Evolutionary conservation across 352 stramenopile species (phyloP).

Genomic region (Phytophthora cactorum): DNA sequence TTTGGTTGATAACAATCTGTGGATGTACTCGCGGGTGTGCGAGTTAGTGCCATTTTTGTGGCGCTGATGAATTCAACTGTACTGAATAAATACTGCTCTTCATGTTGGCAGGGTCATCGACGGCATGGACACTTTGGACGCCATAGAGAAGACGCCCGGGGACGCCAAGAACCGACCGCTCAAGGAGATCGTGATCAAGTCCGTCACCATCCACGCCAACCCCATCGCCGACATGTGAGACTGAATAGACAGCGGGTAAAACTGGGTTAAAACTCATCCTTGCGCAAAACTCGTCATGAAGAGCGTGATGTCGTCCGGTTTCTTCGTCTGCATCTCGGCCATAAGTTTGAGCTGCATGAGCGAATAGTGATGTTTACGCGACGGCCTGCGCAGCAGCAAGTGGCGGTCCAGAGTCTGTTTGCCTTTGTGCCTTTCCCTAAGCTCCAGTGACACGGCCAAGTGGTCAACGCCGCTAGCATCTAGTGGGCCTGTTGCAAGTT

Average conservation of each 20-base stretch:
- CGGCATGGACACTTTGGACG: slow-evolving; percentile 97
- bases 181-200: slow-evolving; percentile 90
- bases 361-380: slow-evolving; percentile 74
- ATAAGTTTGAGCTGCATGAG: slow-evolving; percentile 75
- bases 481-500: slow-evolving; percentile 8
- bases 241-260: slow-evolving; percentile 4
- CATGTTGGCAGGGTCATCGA: slow-evolving; percentile 86
- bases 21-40: slow-evolving; percentile 17
- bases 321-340: slow-evolving; percentile 77
- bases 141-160: slow-evolving; percentile 95
- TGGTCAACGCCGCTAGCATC: slow-evolving; percentile 48
- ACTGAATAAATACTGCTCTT: slow-evolving; percentile 32
- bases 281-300: slow-evolving; percentile 66
- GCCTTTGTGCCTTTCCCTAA: slow-evolving; percentile 56
- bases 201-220: slow-evolving; percentile 93
- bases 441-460: slow-evolving; percentile 51
- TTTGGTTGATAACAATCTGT: not conserved
- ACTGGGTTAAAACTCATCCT: not conserved
- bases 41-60: slow-evolving; percentile 7
- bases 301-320: slow-evolving; percentile 83
- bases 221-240: slow-evolving; percentile 82
- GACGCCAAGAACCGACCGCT: slow-evolving; percentile 90
- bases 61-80: not conserved
- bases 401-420: slow-evolving; percentile 65
- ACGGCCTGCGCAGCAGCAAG: slow-evolving; percentile 53